A percentile compares a stretch with the other conserved stretches of the same genome.
phyloP scores from a whole-genome alignment of 2,329 filamentous ascomycete species.

The Paecilomyces dactylethromorphus region DNA sequence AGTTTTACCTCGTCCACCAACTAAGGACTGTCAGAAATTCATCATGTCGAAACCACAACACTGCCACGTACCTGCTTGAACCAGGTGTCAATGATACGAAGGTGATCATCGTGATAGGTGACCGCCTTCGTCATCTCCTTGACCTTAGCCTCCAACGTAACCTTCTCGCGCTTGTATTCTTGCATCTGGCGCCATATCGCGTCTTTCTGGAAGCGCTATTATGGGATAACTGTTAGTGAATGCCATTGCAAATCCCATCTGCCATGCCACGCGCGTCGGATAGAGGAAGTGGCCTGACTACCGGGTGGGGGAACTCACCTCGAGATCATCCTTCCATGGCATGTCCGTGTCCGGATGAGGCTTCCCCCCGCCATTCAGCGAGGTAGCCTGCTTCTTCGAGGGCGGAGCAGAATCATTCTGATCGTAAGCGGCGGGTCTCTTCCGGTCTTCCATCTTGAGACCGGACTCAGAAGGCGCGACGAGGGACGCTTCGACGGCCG shows the following conservation, averaged over 20 bases:
- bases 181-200: constrained; percentile 96
- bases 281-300: background rate
- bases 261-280: background rate
- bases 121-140: constrained; percentile 73
- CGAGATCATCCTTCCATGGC: constrained; percentile 64
- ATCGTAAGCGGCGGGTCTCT: constrained; percentile 78
- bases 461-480: constrained; percentile 70
- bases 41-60: background rate
- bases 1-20: constrained; percentile 43
- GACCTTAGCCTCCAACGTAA: constrained; percentile 71
- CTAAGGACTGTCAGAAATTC: constrained; percentile 13
- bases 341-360: constrained; percentile 61
- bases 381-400: constrained; percentile 77
- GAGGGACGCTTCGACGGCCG: constrained; percentile 69
- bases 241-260: constrained; percentile 12
- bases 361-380: constrained; percentile 65
- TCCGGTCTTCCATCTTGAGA: constrained; percentile 99
- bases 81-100: constrained; percentile 87
- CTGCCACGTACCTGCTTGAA: constrained; percentile 74
- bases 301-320: constrained; percentile 53
- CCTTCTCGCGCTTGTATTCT: constrained; percentile 90
- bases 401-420: constrained; percentile 80
- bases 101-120: constrained; percentile 82
- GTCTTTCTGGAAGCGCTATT: constrained; percentile 85
- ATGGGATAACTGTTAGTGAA: constrained; percentile 20